Percentiles rank a stretch among this genome's conserved stretches.
These are phyloP conservation scores for Papiliotrema nemorosa DNA, from an alignment of 1,284 basidiomycete species.

Conservation along the genomic window DNA sequence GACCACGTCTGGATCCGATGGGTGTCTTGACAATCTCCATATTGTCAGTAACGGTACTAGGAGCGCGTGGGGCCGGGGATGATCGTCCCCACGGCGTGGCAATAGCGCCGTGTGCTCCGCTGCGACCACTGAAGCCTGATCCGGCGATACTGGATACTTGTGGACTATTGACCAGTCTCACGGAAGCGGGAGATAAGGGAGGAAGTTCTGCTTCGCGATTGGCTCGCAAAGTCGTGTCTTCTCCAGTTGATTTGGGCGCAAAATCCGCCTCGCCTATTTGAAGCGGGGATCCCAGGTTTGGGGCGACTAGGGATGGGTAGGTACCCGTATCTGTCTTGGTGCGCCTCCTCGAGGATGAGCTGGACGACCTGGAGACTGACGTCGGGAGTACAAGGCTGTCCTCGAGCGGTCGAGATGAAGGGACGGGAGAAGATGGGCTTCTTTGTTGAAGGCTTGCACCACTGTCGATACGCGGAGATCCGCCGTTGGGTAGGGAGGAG, in stretches of 20 bases:
- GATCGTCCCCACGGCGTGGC: too few species aligned
- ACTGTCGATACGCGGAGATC: not conserved
- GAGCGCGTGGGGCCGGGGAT: too few species aligned
- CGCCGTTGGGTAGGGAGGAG: not conserved
- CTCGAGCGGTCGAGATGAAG: not conserved
- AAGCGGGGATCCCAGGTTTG: not conserved
- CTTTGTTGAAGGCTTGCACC: too few species aligned
- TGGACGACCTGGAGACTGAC: not conserved
- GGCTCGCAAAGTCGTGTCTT: too few species aligned
- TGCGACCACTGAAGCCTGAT: too few species aligned
- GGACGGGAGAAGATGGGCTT: not conserved
- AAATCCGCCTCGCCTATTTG: not conserved
- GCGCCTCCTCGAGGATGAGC: not conserved
- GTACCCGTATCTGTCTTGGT: not conserved
- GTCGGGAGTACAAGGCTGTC: not conserved
- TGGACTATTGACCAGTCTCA: too few species aligned
- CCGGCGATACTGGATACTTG: too few species aligned
- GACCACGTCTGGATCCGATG: not conserved
- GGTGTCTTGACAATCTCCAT: slow-evolving; percentile 2
- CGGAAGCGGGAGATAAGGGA: too few species aligned
- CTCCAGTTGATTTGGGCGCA: not conserved
- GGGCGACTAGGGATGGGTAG: not conserved
- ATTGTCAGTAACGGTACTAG: too few species aligned
- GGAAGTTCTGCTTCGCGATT: too few species aligned
- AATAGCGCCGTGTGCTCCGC: too few species aligned